Conservation (phyloP, 192 early-diverging fungal genomes). For the Gorgonomyces haynaldii region DNA sequence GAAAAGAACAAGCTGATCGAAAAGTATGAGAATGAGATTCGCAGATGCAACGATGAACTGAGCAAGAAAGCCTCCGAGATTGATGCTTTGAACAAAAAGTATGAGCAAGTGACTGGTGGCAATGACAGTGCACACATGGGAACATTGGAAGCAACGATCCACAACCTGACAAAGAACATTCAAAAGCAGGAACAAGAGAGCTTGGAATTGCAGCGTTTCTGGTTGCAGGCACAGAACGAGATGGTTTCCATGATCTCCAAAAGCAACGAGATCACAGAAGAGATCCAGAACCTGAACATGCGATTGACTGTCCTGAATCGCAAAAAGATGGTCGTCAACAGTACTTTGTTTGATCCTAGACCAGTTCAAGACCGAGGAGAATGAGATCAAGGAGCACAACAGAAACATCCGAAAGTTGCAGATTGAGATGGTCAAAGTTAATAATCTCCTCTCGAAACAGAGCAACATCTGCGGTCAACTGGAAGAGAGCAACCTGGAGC, state of each 20-base stretch:
- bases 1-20: constrained; percentile 42
- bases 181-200: constrained; percentile 41
- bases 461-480: constrained; percentile 30
- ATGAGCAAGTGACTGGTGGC: constrained; percentile 27
- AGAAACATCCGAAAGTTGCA: constrained; percentile 42
- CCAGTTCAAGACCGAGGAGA: constrained; percentile 41
- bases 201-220: constrained; percentile 41
- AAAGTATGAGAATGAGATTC: constrained; percentile 52
- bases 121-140: constrained; percentile 41
- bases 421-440: constrained; percentile 53
- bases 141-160: constrained; percentile 51
- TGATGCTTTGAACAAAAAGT: constrained; percentile 53
- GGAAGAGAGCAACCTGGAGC: constrained; percentile 44
- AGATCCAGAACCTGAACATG: constrained; percentile 42
- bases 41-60: constrained; percentile 42
- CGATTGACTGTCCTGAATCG: constrained; percentile 36
- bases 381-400: constrained; percentile 43
- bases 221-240: constrained; percentile 50
- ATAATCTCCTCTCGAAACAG: constrained; percentile 43
- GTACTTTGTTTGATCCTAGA: constrained; percentile 20
- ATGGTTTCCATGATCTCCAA: constrained; percentile 38
- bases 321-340: constrained; percentile 51
- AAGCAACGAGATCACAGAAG: constrained; percentile 30
- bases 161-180: constrained; percentile 44
- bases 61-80: constrained; percentile 49